Evolutionary conservation across 495 filamentous ascomycete species (phyloP).

Genomic region (Hypoxylon fuscum): DNA sequence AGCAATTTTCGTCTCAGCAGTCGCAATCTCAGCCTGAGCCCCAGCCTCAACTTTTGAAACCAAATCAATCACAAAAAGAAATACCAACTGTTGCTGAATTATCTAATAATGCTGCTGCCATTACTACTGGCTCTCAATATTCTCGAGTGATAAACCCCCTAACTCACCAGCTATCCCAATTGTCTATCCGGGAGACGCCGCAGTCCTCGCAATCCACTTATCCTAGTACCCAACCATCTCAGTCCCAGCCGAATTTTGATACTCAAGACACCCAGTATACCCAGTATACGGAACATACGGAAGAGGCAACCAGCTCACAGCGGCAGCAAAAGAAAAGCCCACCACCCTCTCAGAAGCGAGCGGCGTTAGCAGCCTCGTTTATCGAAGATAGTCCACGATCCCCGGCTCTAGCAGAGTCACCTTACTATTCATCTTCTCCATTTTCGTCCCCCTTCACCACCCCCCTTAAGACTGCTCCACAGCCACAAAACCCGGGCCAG

Average conservation of each 20-base stretch:
- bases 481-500: neutral
- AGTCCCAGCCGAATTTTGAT: neutral
- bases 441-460: neutral
- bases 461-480: neutral
- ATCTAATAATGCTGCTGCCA: constrained; percentile 22
- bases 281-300: constrained; percentile 9
- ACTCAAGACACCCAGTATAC: constrained; percentile 21
- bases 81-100: constrained; percentile 22
- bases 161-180: constrained; percentile 25
- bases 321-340: constrained; percentile 10
- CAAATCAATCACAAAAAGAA: constrained; percentile 19
- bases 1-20: constrained; percentile 29
- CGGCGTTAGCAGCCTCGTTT: neutral
- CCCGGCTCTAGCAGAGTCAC: neutral
- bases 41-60: constrained; percentile 20
- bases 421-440: neutral
- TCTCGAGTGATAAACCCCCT: constrained; percentile 26
- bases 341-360: neutral
- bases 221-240: constrained; percentile 7
- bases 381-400: neutral
- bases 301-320: constrained; percentile 23
- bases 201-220: constrained; percentile 22
- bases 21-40: constrained; percentile 24
- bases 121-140: constrained; percentile 14
- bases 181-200: constrained; percentile 31